Conservation (phyloP, 805 yeast species). For the Saccharomyces mikatae region DNA sequence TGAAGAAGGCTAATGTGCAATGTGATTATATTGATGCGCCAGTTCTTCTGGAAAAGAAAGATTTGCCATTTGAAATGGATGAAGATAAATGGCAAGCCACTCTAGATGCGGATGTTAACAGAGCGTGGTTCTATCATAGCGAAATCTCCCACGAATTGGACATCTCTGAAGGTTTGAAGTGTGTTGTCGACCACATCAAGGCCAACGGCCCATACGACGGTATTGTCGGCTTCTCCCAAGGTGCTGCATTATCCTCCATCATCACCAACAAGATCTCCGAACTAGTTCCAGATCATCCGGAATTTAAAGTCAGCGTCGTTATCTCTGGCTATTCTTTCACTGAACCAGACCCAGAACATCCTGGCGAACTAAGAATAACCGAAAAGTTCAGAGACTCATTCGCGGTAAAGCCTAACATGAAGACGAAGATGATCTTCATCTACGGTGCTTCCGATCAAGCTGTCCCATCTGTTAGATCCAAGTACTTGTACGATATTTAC, state of each 20-base stretch:
- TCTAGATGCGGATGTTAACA: slow-evolving; percentile 38
- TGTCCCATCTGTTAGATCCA: slow-evolving; percentile 65
- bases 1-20: slow-evolving; percentile 57
- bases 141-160: slow-evolving; percentile 40
- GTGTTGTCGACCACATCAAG: slow-evolving; percentile 42
- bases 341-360: slow-evolving; percentile 32
- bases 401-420: slow-evolving; percentile 25
- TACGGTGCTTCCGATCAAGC: slow-evolving; percentile 83
- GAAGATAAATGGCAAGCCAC: slow-evolving; percentile 44
- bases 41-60: slow-evolving; percentile 50
- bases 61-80: slow-evolving; percentile 63
- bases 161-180: slow-evolving; percentile 43
- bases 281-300: slow-evolving; percentile 39
- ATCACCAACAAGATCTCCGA: slow-evolving; percentile 52
- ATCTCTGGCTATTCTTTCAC: slow-evolving; percentile 61
- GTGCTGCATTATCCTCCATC: slow-evolving; percentile 79
- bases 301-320: slow-evolving; percentile 63
- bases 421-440: slow-evolving; percentile 56
- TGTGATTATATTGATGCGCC: slow-evolving; percentile 80
- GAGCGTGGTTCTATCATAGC: slow-evolving; percentile 72
- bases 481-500: slow-evolving; percentile 49
- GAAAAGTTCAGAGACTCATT: slow-evolving; percentile 30
- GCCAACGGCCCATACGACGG: slow-evolving; percentile 82
- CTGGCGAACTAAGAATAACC: slow-evolving; percentile 31
- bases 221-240: slow-evolving; percentile 86